Evolutionary conservation across 2,329 filamentous ascomycete genomes (phyloP), one percentile per base, ranked within the genome.

Genomic region (Phialocephala sp.): DNA sequence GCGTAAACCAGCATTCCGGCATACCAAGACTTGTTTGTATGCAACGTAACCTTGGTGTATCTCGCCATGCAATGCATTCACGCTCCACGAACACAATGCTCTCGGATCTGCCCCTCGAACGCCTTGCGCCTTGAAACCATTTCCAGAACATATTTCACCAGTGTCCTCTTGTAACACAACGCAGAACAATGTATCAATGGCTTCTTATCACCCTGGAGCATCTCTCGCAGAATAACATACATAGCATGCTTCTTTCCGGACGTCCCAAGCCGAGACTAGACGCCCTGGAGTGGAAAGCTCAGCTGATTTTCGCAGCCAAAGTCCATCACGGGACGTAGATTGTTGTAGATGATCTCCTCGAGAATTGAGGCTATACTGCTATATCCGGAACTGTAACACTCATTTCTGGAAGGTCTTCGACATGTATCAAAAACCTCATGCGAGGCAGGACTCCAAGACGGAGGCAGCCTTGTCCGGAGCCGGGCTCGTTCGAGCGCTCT

Each of bases 281-380:
- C 3, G 4, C 43, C 24, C 32, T 18, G 12, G 15, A 22, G 20
- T 54, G 50, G 27, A 54, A 52, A 35, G 4, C 24, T 32, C 24
- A 54, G 50, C 50, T 35, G 6, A 54, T 32, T 32, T 35, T 18
- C 50, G 27, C 50, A 50, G 50, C 50, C 50, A 32, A n/a, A 54
- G n/a, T 45, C 9, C 47, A 9, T 54, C 50, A 24, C 24, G 50
- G 50, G 22, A 54, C 50, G 24, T 32, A 32, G 22, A 54, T n/a
- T 35, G 50, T 57, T 57, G n/a, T 37, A 41, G 55, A 57, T 57
- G 22, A 41, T 57, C 55, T 57, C 55, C 55, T 57, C 36, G 9
- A 37, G 8, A 39, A 57, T 57, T 57, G 55, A 57, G 55, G 55
- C 55, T 57, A 57, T 57, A 39, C 55, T 57, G 32, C 50, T 54